Evolutionary conservation across 176 grass and related monocot species (phyloP), one percentile per base, ranked within the genome.

Genomic region (Dendrocalamus sinicus): DNA sequence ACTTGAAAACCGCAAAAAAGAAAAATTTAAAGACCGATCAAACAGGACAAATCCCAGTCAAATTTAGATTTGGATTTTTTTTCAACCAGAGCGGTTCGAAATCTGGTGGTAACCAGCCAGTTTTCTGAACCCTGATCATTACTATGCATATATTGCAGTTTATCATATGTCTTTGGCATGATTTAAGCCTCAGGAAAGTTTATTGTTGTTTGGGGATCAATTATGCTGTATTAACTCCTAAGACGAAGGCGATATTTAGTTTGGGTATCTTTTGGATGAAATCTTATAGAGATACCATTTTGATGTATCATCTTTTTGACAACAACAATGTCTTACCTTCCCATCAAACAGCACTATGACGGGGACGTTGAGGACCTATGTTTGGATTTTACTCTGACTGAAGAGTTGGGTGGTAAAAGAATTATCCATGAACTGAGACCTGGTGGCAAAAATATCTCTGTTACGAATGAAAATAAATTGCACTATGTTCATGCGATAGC

Each of bases 401-500:
- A 98, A 88, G 93, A 95, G 46, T 81, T 98, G 79, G 89, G 88
- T 81, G 93, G 93, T 67, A 95, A 82, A 90, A 91, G 88, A 91
- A 89, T 95, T 77, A 66, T 98, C 37, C 91, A 91, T 89, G 96
- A 98, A 84, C 93, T 98, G 79, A 94, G 78, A 93, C 91, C 91
- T 83, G 93, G 91, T 89, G 96, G 96, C 87, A 98, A 85, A 92
- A 92, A 92, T 89, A 88, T 98, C 58, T 79, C 89, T 7, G 96
- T 98, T 75, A 95, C 89, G 26, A 94, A 92, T 68, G 96, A 95
- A 83, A 98, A 98, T 84, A 98, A 91, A 84, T 89, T 98, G 44
- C 96, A 98, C 41, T 98, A 98, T 89, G 93, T 98, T 64, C 96
- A 98, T 86, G 93, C 91, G 72, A 95, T 98, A 77, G 96, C 96